Conservation (phyloP, 306 rosid species). For the Senna siamea region DNA sequence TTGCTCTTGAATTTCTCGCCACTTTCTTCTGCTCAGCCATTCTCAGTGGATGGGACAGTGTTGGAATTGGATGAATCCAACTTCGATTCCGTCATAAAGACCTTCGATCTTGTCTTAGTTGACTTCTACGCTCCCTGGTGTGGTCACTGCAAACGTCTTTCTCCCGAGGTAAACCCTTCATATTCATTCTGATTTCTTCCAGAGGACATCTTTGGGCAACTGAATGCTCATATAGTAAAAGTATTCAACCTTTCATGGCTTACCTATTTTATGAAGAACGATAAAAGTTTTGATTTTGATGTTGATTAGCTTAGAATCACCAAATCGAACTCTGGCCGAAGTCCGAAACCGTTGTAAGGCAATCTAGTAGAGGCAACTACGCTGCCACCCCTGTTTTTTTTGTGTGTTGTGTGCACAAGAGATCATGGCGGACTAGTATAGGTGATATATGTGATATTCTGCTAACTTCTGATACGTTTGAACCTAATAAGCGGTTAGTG, state of each 20-base stretch:
- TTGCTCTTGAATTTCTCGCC: constrained; percentile 1
- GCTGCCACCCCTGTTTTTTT: not conserved
- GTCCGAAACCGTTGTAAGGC: not conserved
- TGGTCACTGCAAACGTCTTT: constrained; percentile 97
- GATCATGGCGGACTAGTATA: not conserved
- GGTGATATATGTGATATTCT: constrained; percentile 4
- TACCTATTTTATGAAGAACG: not conserved
- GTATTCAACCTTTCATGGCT: not conserved
- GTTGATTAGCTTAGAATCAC: not conserved
- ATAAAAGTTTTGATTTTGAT: constrained; percentile 12
- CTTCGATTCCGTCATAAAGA: constrained; percentile 77
- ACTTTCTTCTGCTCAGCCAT: constrained; percentile 40
- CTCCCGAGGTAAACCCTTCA: constrained; percentile 71
- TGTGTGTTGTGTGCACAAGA: not conserved
- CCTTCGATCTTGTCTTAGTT: constrained; percentile 77
- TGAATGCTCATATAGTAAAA: not conserved
- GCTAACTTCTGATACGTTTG: constrained; percentile 6
- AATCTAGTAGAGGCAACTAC: not conserved
- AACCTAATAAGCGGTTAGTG: constrained; percentile 16
- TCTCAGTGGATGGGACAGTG: constrained; percentile 76
- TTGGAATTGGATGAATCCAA: constrained; percentile 86
- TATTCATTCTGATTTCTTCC: constrained; percentile 7
- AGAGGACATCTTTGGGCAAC: not conserved
- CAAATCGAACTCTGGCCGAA: not conserved
- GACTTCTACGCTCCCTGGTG: constrained; percentile 99